phyloP scores from a whole-genome alignment of 441 rosid genomes.

The Pelargonium australe region DNA sequence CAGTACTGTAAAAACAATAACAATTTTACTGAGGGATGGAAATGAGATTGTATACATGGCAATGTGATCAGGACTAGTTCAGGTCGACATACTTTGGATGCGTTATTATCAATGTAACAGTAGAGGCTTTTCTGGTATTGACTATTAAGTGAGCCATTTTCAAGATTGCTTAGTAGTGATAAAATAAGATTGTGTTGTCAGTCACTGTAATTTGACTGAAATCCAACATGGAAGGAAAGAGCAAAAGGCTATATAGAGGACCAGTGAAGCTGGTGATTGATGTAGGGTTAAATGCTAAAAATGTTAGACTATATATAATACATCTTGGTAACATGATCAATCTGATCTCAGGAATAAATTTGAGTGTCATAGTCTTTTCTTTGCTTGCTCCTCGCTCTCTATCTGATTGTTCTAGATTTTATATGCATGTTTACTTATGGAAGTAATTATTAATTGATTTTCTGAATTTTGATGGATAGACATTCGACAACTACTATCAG shows the following conservation, averaged over 20 bases:
- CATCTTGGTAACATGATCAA: neutral
- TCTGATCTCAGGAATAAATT: neutral
- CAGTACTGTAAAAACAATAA: neutral
- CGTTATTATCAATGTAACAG: too few species aligned
- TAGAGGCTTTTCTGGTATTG: too few species aligned
- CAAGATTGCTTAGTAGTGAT: too few species aligned
- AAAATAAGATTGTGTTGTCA: too few species aligned
- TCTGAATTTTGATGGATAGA: constrained; percentile 36
- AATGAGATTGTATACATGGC: too few species aligned
- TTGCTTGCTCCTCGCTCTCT: neutral
- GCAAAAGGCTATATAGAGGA: neutral
- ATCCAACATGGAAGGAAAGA: neutral
- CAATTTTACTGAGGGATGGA: neutral
- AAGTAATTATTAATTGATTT: neutral
- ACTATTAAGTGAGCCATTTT: too few species aligned
- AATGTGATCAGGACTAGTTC: too few species aligned
- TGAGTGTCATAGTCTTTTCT: neutral
- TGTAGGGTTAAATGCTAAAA: neutral
- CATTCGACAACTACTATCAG: constrained; percentile 61
- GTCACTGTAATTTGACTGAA: too few species aligned
- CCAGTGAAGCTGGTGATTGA: neutral
- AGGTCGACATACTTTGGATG: too few species aligned
- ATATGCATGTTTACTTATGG: neutral
- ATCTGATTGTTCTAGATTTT: neutral
- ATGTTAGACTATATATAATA: neutral